Conservation (phyloP, 306 rosid genomes). For the Lathyrus aphaca region DNA sequence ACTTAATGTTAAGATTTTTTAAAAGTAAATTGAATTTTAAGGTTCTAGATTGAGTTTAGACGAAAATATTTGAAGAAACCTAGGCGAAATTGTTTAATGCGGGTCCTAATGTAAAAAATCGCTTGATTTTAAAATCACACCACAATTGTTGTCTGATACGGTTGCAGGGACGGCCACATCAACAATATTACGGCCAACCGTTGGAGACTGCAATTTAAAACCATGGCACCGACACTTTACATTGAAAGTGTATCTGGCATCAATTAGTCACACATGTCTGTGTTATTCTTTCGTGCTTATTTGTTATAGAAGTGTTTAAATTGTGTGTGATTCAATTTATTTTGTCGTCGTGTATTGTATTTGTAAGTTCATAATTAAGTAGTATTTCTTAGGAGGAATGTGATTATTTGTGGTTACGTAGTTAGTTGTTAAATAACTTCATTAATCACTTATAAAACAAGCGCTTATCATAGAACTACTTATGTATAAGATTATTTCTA, state of each 20-base stretch:
- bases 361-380: neutral
- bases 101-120: too few relatives aligned
- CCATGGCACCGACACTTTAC: neutral
- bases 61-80: too few relatives aligned
- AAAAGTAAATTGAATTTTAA: too few relatives aligned
- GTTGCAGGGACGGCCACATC: too few relatives aligned
- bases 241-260: neutral
- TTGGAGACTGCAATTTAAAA: too few relatives aligned
- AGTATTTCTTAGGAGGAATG: neutral
- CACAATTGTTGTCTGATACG: too few relatives aligned
- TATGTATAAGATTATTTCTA: neutral
- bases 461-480: neutral
- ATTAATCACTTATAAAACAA: neutral
- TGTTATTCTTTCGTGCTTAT: neutral
- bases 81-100: too few relatives aligned
- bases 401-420: conserved; percentile 8
- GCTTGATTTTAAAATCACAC: too few relatives aligned
- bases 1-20: too few relatives aligned
- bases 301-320: neutral
- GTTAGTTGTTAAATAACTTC: neutral
- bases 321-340: neutral
- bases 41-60: too few relatives aligned
- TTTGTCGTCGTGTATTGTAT: neutral
- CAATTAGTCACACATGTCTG: neutral
- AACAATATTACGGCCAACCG: too few relatives aligned